Evolutionary conservation across 2,329 filamentous ascomycete species (phyloP).

Genomic region (Ilyonectria mors-panacis): DNA sequence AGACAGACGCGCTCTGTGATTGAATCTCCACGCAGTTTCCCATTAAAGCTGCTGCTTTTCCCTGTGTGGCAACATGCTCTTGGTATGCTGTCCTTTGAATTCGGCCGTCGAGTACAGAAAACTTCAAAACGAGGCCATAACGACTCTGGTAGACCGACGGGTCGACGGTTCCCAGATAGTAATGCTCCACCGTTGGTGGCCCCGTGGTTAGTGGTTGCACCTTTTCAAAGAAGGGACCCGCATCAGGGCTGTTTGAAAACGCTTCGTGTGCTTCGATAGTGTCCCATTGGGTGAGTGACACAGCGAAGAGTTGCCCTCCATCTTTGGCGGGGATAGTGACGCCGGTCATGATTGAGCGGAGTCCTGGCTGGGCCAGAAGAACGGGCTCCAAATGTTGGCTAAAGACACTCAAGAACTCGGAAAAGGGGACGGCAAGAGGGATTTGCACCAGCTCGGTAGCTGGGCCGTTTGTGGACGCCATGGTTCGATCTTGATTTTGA

Average conservation of each 20-base stretch:
- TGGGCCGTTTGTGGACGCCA: background rate
- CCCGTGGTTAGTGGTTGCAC: background rate
- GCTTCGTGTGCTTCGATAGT: conserved; percentile 11
- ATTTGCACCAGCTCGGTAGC: conserved; percentile 15
- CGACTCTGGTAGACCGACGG: background rate
- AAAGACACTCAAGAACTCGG: conserved; percentile 11
- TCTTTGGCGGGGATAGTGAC: background rate
- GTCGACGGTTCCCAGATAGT: background rate
- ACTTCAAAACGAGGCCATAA: conserved; percentile 5
- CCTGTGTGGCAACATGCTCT: background rate
- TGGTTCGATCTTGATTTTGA: background rate
- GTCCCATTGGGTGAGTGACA: conserved; percentile 18
- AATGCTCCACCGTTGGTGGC: conserved; percentile 12
- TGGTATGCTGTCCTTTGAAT: background rate
- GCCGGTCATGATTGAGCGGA: conserved; percentile 7
- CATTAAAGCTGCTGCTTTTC: background rate
- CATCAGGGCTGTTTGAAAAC: conserved; percentile 13
- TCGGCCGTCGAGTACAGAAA: background rate
- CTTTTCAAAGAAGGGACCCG: conserved; percentile 11
- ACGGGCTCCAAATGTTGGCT: conserved; percentile 8
- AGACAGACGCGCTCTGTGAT: background rate
- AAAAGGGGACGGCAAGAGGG: background rate
- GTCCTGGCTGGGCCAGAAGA: conserved; percentile 4
- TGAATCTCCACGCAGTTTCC: background rate
- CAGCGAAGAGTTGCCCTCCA: background rate